A percentile compares a stretch with the other conserved stretches of the same genome.
Evolutionary conservation across 495 filamentous ascomycete species (phyloP).

Genomic region (Penicillium tannophilum): DNA sequence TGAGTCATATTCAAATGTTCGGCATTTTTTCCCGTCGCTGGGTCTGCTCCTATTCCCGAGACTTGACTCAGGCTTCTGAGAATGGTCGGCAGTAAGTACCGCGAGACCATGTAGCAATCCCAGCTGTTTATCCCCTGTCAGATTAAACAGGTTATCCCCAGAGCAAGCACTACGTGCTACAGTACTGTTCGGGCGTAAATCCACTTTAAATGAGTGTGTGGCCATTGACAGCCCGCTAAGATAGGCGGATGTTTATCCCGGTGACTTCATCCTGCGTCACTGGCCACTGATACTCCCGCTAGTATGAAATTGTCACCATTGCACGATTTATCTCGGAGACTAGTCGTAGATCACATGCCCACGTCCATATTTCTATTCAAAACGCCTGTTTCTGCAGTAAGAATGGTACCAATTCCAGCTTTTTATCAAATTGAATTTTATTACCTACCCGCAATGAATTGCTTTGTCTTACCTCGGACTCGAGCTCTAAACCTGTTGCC

Average conservation of each 20-base stretch:
- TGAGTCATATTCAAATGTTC: not conserved
- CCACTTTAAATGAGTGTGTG: not conserved
- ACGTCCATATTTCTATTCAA: not conserved
- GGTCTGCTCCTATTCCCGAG: not conserved
- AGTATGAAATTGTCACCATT: not conserved
- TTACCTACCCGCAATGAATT: not conserved
- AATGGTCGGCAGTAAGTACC: not conserved
- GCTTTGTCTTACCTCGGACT: not conserved
- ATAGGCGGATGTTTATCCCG: slow-evolving; percentile 1
- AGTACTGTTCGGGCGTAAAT: not conserved
- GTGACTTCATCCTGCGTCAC: slow-evolving; percentile 5
- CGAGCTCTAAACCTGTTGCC: not conserved
- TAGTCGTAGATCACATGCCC: not conserved
- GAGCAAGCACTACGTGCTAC: not conserved
- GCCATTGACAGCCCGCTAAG: not conserved
- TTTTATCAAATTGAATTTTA: not conserved
- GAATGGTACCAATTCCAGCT: not conserved
- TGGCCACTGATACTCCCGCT: not conserved
- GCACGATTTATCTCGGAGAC: no score
- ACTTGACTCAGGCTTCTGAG: not conserved
- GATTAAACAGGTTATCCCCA: not conserved
- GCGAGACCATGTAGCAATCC: not conserved
- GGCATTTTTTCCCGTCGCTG: not conserved
- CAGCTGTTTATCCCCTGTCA: not conserved
- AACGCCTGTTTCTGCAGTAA: not conserved